Conservation (phyloP, 306 rosid species). For the Leucaena leucocephala region DNA sequence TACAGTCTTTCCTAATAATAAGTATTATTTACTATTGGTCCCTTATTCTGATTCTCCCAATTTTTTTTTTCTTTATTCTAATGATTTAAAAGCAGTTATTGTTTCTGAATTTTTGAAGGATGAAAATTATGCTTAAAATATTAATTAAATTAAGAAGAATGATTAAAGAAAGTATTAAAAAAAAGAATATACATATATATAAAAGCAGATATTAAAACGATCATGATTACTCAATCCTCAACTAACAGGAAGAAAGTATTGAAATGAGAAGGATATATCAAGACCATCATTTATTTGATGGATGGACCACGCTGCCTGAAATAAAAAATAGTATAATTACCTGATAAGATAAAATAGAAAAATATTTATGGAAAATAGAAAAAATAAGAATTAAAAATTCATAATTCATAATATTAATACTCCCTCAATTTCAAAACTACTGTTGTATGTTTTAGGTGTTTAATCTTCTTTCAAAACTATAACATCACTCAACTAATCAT, state of each 20-base stretch:
- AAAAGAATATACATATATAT: too few relatives aligned
- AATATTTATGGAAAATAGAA: neutral
- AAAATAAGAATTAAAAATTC: too few relatives aligned
- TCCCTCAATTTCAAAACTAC: neutral
- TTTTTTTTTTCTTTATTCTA: neutral
- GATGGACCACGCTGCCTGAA: neutral
- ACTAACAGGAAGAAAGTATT: neutral
- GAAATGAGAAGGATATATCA: neutral
- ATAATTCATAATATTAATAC: too few relatives aligned
- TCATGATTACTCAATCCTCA: neutral
- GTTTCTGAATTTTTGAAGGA: neutral
- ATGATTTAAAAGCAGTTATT: neutral
- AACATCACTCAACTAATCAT: too few relatives aligned
- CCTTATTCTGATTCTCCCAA: too few relatives aligned
- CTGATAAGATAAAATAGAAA: neutral
- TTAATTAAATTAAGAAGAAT: too few relatives aligned
- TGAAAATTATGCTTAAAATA: neutral
- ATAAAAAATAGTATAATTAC: neutral
- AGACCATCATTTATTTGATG: conserved; percentile 4
- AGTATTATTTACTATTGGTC: too few relatives aligned
- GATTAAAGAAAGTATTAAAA: too few relatives aligned
- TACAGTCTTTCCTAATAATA: too few relatives aligned
- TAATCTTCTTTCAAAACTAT: too few relatives aligned
- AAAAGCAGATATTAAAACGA: neutral
- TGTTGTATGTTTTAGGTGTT: too few relatives aligned